These are phyloP conservation scores for Ensete ventricosum DNA, from an alignment of 176 grass and related monocot species.

Conservation along the genomic window DNA sequence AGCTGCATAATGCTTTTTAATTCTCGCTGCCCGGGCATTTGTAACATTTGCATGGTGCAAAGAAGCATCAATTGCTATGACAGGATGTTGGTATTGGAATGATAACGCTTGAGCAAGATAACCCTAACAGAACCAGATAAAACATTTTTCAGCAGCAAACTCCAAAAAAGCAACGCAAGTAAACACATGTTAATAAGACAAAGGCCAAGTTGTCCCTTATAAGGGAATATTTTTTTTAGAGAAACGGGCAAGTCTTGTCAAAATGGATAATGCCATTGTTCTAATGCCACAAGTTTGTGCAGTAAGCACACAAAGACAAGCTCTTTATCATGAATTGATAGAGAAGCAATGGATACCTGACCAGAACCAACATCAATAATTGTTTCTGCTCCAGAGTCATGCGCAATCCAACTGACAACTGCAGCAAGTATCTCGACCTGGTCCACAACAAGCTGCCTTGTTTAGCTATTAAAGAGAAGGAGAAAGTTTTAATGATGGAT, in stretches of 20 bases:
- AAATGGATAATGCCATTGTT: not conserved
- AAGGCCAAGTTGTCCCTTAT: not conserved
- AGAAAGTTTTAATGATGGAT: slow-evolving; percentile 12
- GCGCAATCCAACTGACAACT: slow-evolving; percentile 37
- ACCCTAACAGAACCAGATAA: slow-evolving; percentile 39
- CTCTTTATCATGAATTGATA: not conserved
- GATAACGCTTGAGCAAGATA: slow-evolving; percentile 89
- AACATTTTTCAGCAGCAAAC: not conserved
- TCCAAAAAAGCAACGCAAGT: slow-evolving; percentile 6
- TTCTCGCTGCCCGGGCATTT: slow-evolving; percentile 62
- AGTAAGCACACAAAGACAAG: not conserved
- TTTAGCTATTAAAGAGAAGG: not conserved
- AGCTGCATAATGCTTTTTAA: slow-evolving; percentile 71
- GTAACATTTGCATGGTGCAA: slow-evolving; percentile 82
- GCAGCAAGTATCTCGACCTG: slow-evolving; percentile 75
- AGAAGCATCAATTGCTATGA: slow-evolving; percentile 92
- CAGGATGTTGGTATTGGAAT: slow-evolving; percentile 74
- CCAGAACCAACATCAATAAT: slow-evolving; percentile 94
- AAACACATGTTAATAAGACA: slow-evolving; percentile 12
- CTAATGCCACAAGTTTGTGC: not conserved
- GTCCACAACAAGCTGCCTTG: not conserved
- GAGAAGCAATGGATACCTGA: slow-evolving; percentile 45
- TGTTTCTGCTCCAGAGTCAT: slow-evolving; percentile 36
- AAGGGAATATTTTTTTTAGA: not conserved
- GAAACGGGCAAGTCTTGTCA: not conserved